phyloP scores from a whole-genome alignment of 1,284 basidiomycete genomes.

The Puccinia hordei region DNA sequence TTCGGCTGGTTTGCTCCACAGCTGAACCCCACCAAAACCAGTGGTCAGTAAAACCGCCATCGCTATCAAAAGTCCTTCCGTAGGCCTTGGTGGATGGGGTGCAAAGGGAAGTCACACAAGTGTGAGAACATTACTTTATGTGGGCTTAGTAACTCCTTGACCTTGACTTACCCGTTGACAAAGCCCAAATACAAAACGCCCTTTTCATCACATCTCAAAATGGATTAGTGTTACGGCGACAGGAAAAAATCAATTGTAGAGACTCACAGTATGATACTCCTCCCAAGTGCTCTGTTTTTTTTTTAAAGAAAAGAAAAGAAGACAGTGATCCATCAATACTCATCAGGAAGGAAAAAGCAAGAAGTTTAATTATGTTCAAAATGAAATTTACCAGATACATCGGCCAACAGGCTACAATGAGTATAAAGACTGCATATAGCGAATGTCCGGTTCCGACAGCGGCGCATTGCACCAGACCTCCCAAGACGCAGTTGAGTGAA shows the following conservation, averaged over 20 bases:
- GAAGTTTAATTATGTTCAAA: not conserved
- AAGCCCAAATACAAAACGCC: slow-evolving; percentile 47
- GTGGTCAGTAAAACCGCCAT: slow-evolving; percentile 38
- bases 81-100: slow-evolving; percentile 4
- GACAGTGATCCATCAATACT: not conserved
- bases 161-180: slow-evolving; percentile 42
- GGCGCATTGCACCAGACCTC: slow-evolving; percentile 46
- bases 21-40: slow-evolving; percentile 31
- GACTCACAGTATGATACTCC: slow-evolving; percentile 47
- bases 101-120: not conserved
- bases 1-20: slow-evolving; percentile 34
- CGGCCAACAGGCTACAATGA: slow-evolving; percentile 48
- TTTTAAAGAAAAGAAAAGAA: not conserved
- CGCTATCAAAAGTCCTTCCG: slow-evolving; percentile 47
- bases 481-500: slow-evolving; percentile 48
- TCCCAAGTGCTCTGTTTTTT: slow-evolving; percentile 50
- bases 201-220: slow-evolving; percentile 2
- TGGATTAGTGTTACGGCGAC: not conserved
- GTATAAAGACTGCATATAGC: slow-evolving; percentile 46
- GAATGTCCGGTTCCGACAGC: slow-evolving; percentile 39
- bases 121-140: not conserved
- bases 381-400: slow-evolving; percentile 41
- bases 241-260: not conserved
- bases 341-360: not conserved
- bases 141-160: not conserved